Evolutionary conservation across 2,329 filamentous ascomycete species (phyloP).

Genomic region (Botrytis galanthina): DNA sequence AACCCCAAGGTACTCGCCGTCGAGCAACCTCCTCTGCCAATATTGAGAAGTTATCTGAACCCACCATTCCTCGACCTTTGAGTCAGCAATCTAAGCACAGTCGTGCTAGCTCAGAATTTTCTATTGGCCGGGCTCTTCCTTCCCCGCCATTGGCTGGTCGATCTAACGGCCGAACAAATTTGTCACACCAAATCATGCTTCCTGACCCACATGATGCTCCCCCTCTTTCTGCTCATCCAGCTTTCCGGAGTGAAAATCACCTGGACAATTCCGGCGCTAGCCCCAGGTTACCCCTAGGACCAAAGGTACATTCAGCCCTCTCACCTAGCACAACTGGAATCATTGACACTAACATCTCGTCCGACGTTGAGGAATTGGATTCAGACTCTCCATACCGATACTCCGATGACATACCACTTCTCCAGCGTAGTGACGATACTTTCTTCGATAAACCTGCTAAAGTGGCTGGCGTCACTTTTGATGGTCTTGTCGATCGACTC

Average conservation of each 20-base stretch:
- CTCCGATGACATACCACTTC: slow-evolving; percentile 65
- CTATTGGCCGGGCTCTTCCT: slow-evolving; percentile 54
- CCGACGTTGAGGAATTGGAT: slow-evolving; percentile 61
- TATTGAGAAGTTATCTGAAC: slow-evolving; percentile 54
- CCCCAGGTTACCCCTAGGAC: slow-evolving; percentile 20
- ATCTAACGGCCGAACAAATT: slow-evolving; percentile 38
- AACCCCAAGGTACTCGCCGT: slow-evolving; percentile 47
- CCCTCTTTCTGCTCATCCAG: slow-evolving; percentile 37
- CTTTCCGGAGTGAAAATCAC: slow-evolving; percentile 34
- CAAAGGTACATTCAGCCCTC: slow-evolving; percentile 28
- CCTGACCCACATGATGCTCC: slow-evolving; percentile 36
- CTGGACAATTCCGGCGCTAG: slow-evolving; percentile 28
- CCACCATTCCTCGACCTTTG: slow-evolving; percentile 50
- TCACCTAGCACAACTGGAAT: slow-evolving; percentile 26
- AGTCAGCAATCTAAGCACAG: slow-evolving; percentile 65
- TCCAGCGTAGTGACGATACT: slow-evolving; percentile 65
- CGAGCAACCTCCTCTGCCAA: slow-evolving; percentile 62
- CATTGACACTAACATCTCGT: slow-evolving; percentile 31
- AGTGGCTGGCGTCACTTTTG: slow-evolving; percentile 55
- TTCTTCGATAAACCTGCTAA: slow-evolving; percentile 54
- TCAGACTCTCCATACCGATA: slow-evolving; percentile 64
- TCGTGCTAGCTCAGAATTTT: slow-evolving; percentile 70
- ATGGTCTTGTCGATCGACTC: slow-evolving; percentile 83
- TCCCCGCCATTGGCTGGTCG: slow-evolving; percentile 44
- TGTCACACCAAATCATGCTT: slow-evolving; percentile 34